Percentiles rank a stretch among this genome's conserved stretches.
phyloP scores from a whole-genome alignment of 2,329 filamentous ascomycete genomes.

The Stemphylium lycopersici region DNA sequence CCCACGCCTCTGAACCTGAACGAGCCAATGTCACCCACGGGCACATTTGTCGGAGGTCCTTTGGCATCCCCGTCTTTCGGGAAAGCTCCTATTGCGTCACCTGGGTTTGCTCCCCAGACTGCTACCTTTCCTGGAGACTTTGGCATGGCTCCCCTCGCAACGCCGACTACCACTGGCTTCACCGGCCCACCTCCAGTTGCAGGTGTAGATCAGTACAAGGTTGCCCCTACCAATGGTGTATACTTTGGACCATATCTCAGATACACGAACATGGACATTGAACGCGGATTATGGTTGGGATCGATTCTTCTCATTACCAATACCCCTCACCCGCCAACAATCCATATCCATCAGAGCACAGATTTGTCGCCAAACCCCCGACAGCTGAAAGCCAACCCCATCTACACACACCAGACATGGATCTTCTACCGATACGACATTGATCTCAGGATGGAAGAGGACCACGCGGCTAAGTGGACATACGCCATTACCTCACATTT shows the following conservation, averaged over 20 bases:
- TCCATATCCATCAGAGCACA: slow-evolving; percentile 88
- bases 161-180: slow-evolving; percentile 81
- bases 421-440: slow-evolving; percentile 95
- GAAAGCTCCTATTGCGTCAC: slow-evolving; percentile 72
- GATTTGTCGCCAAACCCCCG: slow-evolving; percentile 92
- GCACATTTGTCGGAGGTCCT: slow-evolving; percentile 51
- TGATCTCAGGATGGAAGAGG: slow-evolving; percentile 86
- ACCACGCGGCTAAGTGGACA: slow-evolving; percentile 82
- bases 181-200: slow-evolving; percentile 85
- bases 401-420: slow-evolving; percentile 91
- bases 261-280: slow-evolving; percentile 96
- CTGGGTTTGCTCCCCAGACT: slow-evolving; percentile 80
- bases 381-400: slow-evolving; percentile 80
- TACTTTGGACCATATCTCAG: slow-evolving; percentile 97
- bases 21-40: slow-evolving; percentile 81
- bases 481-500: slow-evolving; percentile 97
- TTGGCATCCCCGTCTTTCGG: slow-evolving; percentile 58
- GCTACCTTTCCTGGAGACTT: slow-evolving; percentile 86
- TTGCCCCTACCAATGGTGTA: slow-evolving; percentile 91
- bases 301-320: slow-evolving; percentile 95
- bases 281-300: slow-evolving; percentile 87
- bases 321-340: slow-evolving; percentile 88
- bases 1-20: slow-evolving; percentile 88
- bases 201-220: slow-evolving; percentile 92
- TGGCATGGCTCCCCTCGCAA: slow-evolving; percentile 75